Evolutionary conservation across 2,329 filamentous ascomycete species (phyloP), one percentile per base, ranked within the genome.

Genomic region (Aspergillus thermomutatus): DNA sequence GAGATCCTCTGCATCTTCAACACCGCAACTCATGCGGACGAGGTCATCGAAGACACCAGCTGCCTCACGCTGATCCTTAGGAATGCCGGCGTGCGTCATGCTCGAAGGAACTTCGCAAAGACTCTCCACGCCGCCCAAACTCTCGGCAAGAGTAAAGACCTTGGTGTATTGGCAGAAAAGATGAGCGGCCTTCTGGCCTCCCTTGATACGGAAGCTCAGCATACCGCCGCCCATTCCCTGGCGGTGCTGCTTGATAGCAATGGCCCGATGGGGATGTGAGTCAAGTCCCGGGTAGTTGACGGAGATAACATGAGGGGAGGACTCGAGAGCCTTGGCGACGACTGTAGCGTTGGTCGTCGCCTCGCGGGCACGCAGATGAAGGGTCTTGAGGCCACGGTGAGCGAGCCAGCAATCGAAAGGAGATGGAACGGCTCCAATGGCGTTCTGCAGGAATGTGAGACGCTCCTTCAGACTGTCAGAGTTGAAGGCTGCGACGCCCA

Each of bases 371-470:
- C 94, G 90, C 49, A 99, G 83, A 77, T 99, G 94, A 45, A 99
- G 85, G 3, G 94, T 99, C 83, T 99, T 99, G 66, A 97, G 84
- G 65, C 94, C 94, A 62, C 94, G 88, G 79, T 99, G 94, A 50
- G 94, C 94, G 62, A 99, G 90, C 94, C 94, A 99, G 79, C 88
- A 92, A 82, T 99, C 94, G 71, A 99, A 99, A 43, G 94, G 84
- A 0, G 91, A 95, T 52, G 94, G 94, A 3, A 99, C 89, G 60
- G 93, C 93, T 61, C 94, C 94, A 65, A 97, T 96, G 65, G 94
- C 94, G 78, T 99, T 99, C 75, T 99, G 94, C 41, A 99, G 83
- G 82, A 97, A 99, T 52, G 85, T 81, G 23, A 99, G 84, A 45
- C 90, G 87, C 61, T 87, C 80, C 71, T 87, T 87, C 65, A 99